Evolutionary conservation across 768 basidiomycete species (phyloP).

Genomic region (Hygrophoropsis aurantiaca): DNA sequence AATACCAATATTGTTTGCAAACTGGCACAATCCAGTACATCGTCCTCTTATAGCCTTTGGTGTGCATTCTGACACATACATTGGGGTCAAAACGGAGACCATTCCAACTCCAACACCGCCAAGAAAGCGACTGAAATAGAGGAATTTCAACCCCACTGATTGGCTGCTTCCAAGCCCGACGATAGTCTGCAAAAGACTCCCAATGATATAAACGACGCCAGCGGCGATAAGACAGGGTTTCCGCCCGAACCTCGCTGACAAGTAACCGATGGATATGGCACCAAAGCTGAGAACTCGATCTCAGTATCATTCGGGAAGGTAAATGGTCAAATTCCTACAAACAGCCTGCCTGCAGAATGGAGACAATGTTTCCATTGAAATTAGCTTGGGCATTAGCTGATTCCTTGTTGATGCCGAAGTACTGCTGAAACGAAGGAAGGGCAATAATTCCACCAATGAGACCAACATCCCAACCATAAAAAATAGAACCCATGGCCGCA

Average conservation of each 20-base stretch:
- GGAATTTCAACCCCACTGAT: constrained; percentile 33
- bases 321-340: constrained; percentile 34
- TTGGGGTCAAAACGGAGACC: constrained; percentile 48
- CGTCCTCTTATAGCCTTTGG: constrained; percentile 49
- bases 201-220: constrained; percentile 47
- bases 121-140: constrained; percentile 54
- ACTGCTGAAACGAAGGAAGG: constrained; percentile 44
- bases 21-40: constrained; percentile 46
- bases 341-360: constrained; percentile 47
- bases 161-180: constrained; percentile 40
- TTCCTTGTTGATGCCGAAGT: constrained; percentile 45
- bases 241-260: constrained; percentile 44
- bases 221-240: constrained; percentile 44
- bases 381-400: constrained; percentile 37
- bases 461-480: constrained; percentile 50
- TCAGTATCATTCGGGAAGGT: neutral
- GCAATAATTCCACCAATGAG: constrained; percentile 51
- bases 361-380: constrained; percentile 52
- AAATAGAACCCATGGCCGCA: constrained; percentile 47
- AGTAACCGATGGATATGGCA: constrained; percentile 39
- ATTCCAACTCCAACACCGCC: constrained; percentile 62
- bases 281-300: constrained; percentile 38
- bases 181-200: constrained; percentile 46
- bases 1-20: constrained; percentile 28
- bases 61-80: constrained; percentile 52